Percentiles rank a stretch among this genome's conserved stretches.
Evolutionary conservation across 257 asterid species (phyloP).

Genomic region (Henckelia pumila): DNA sequence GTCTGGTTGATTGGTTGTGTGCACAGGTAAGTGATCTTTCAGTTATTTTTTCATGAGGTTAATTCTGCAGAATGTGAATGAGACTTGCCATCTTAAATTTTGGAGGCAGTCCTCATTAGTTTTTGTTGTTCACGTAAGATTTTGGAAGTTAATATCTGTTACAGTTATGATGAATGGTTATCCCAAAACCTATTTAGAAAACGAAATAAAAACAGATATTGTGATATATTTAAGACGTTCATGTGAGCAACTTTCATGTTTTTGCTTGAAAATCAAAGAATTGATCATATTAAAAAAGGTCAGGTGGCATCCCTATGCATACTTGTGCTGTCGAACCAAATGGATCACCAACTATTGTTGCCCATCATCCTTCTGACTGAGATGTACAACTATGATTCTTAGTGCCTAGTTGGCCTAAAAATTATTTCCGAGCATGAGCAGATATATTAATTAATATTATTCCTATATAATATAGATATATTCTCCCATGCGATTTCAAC

Average conservation of each 20-base stretch:
- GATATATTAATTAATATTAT: neutral
- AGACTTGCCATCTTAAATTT: neutral
- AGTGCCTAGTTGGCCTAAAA: neutral
- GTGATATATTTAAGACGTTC: neutral
- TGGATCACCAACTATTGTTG: neutral
- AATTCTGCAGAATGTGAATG: slow-evolving; percentile 9
- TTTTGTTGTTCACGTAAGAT: neutral
- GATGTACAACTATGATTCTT: slow-evolving; percentile 11
- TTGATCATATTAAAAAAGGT: too few species aligned
- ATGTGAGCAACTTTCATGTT: too few species aligned
- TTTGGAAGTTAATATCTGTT: neutral
- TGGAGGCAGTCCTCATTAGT: slow-evolving; percentile 3
- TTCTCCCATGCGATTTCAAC: neutral
- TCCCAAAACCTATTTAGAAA: neutral
- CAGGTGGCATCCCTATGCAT: neutral
- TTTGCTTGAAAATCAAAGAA: too few species aligned
- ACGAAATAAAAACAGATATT: neutral
- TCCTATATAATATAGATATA: neutral
- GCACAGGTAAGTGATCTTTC: slow-evolving; percentile 58
- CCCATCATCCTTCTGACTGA: slow-evolving; percentile 5
- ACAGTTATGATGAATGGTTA: neutral
- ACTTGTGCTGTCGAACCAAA: neutral
- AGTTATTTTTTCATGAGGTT: slow-evolving; percentile 8
- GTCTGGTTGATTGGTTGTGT: slow-evolving; percentile 87
- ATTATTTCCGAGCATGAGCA: neutral